These are phyloP conservation scores for Trypanosomatidae sp. DNA, from an alignment of 208 protist species.

Conservation along the genomic window DNA sequence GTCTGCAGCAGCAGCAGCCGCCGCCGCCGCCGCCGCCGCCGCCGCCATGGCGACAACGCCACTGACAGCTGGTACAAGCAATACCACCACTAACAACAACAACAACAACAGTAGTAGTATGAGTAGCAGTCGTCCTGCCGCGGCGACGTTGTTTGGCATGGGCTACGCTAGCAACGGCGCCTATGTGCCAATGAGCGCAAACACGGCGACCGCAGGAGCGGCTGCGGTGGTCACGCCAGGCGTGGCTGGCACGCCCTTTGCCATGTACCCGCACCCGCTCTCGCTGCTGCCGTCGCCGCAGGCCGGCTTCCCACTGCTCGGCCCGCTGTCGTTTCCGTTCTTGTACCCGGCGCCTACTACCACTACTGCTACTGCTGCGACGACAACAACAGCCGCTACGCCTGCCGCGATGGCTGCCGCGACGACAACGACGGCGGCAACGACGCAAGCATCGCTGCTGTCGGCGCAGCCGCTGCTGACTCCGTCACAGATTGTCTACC, in stretches of 20 bases:
- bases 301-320: slow-evolving; percentile 19
- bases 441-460: neutral
- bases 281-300: slow-evolving; percentile 48
- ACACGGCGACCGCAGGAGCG: no score
- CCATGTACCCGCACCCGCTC: slow-evolving; percentile 11
- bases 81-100: no score
- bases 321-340: slow-evolving; percentile 25
- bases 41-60: neutral
- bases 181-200: neutral
- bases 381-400: neutral
- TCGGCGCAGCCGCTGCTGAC: slow-evolving; percentile 2
- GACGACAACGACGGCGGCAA: slow-evolving; percentile 1
- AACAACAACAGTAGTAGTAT: no score
- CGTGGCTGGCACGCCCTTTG: no score
- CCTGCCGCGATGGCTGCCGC: neutral
- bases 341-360: slow-evolving; percentile 26
- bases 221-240: no score
- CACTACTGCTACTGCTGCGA: slow-evolving; percentile 4
- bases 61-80: no score
- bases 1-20: neutral
- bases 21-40: neutral
- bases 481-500: neutral
- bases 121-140: no score
- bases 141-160: no score
- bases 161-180: no score